Evolutionary conservation across 495 filamentous ascomycete species (phyloP).

Genomic region (Penicillium canescens): DNA sequence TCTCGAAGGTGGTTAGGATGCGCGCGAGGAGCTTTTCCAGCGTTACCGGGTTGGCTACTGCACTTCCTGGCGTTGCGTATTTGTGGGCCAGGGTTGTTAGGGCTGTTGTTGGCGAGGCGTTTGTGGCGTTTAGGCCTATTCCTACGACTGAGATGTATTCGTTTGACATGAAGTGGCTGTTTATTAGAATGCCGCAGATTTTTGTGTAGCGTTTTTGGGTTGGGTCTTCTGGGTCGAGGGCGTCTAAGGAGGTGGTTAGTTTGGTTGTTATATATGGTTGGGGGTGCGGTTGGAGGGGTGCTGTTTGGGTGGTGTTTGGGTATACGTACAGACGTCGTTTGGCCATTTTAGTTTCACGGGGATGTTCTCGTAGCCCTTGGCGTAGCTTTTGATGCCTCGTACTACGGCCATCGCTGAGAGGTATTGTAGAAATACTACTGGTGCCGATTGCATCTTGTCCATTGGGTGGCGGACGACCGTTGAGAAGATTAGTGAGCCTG

Average conservation of each 20-base stretch:
- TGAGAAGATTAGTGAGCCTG: slow-evolving; percentile 83
- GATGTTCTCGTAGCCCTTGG: slow-evolving; percentile 65
- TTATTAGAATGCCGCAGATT: slow-evolving; percentile 91
- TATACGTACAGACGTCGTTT: slow-evolving; percentile 76
- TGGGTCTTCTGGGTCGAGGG: slow-evolving; percentile 66
- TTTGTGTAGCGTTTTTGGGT: slow-evolving; percentile 72
- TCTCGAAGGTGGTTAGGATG: slow-evolving; percentile 78
- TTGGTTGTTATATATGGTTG: background rate
- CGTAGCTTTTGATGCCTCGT: slow-evolving; percentile 81
- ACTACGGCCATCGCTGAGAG: slow-evolving; percentile 88
- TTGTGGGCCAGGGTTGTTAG: slow-evolving; percentile 66
- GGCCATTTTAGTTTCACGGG: slow-evolving; percentile 95
- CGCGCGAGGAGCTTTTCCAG: slow-evolving; percentile 83
- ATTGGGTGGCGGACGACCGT: slow-evolving; percentile 81
- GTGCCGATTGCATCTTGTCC: slow-evolving; percentile 66
- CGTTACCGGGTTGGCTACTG: slow-evolving; percentile 52
- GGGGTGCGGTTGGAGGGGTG: too few relatives aligned
- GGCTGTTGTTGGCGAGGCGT: slow-evolving; percentile 82
- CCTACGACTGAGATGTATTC: slow-evolving; percentile 88
- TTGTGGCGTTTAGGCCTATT: slow-evolving; percentile 86
- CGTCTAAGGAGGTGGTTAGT: slow-evolving; percentile 50
- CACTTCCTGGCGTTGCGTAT: slow-evolving; percentile 26
- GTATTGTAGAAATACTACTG: slow-evolving; percentile 94
- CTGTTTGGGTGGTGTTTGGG: background rate
- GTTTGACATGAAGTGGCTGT: slow-evolving; percentile 74